A percentile compares a stretch with the other conserved stretches of the same genome.
These are phyloP conservation scores for Candida pini DNA, from an alignment of 805 yeast genomes.

Conservation along the genomic window DNA sequence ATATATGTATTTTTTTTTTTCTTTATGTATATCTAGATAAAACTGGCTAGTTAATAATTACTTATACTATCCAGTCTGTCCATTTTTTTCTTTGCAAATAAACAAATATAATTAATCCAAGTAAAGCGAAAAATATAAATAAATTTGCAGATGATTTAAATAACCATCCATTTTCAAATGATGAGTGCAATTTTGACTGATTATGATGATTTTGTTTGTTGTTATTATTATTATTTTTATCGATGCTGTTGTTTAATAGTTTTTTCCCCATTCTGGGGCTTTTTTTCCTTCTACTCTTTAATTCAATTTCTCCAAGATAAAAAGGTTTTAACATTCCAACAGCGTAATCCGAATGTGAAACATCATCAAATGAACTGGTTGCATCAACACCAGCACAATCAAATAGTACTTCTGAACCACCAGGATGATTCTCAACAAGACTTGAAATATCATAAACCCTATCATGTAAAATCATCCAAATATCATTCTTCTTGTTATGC, in stretches of 20 bases:
- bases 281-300: slow-evolving; percentile 14
- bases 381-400: slow-evolving; percentile 84
- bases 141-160: slow-evolving; percentile 10
- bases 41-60: neutral
- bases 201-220: slow-evolving; percentile 1
- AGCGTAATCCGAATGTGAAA: slow-evolving; percentile 73
- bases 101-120: slow-evolving; percentile 24
- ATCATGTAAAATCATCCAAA: slow-evolving; percentile 69
- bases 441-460: slow-evolving; percentile 60
- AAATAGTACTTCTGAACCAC: slow-evolving; percentile 76
- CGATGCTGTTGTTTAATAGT: neutral
- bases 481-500: slow-evolving; percentile 44
- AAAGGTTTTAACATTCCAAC: slow-evolving; percentile 81
- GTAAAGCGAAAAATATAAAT: slow-evolving; percentile 17
- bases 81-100: slow-evolving; percentile 28
- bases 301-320: slow-evolving; percentile 68
- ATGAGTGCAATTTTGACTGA: too few species aligned
- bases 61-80: slow-evolving; percentile 18
- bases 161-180: too few species aligned
- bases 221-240: slow-evolving; percentile 3
- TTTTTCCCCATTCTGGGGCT: slow-evolving; percentile 2
- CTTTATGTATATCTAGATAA: neutral
- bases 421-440: slow-evolving; percentile 63
- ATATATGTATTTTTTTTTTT: neutral
- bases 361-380: slow-evolving; percentile 61